Evolutionary conservation across 495 filamentous ascomycete genomes (phyloP).

Genomic region (Cetradonia linearis): DNA sequence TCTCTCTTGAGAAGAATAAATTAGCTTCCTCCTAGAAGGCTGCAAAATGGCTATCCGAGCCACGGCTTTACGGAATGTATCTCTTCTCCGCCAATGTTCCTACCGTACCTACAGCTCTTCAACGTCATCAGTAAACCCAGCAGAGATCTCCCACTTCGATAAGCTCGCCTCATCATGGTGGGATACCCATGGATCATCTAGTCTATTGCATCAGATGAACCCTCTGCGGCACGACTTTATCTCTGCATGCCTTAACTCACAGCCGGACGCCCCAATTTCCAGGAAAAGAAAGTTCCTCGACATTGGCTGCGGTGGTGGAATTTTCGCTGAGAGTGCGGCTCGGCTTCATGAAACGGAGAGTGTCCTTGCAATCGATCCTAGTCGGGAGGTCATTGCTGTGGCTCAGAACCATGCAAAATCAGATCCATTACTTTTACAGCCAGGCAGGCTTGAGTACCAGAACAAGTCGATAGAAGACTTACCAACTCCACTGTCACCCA

Average conservation of each 20-base stretch:
- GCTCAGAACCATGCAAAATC: conserved; percentile 61
- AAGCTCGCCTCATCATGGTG: conserved; percentile 90
- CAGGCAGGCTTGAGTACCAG: conserved; percentile 55
- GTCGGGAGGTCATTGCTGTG: conserved; percentile 63
- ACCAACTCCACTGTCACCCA: conserved; percentile 31
- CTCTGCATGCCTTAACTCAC: conserved; percentile 50
- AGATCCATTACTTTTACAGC: conserved; percentile 50
- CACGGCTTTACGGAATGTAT: conserved; percentile 9
- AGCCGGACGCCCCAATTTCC: conserved; percentile 10
- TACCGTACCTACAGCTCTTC: conserved; percentile 24
- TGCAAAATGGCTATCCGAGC: conserved; percentile 5
- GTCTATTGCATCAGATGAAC: conserved; percentile 95
- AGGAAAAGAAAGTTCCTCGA: conserved; percentile 62
- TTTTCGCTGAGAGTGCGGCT: conserved; percentile 87
- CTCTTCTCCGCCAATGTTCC: not conserved
- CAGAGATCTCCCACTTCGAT: conserved; percentile 90
- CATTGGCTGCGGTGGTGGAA: conserved; percentile 91
- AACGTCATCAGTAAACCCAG: conserved; percentile 64
- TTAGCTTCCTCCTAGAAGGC: not conserved
- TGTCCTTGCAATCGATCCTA: conserved; percentile 81
- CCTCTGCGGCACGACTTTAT: conserved; percentile 93
- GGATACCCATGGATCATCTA: conserved; percentile 88
- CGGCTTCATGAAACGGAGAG: conserved; percentile 51
- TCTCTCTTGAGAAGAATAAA: not conserved
- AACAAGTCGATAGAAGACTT: conserved; percentile 64